phyloP scores from a whole-genome alignment of 2,329 filamentous ascomycete genomes.

The Aureobasidium leucospermi region DNA sequence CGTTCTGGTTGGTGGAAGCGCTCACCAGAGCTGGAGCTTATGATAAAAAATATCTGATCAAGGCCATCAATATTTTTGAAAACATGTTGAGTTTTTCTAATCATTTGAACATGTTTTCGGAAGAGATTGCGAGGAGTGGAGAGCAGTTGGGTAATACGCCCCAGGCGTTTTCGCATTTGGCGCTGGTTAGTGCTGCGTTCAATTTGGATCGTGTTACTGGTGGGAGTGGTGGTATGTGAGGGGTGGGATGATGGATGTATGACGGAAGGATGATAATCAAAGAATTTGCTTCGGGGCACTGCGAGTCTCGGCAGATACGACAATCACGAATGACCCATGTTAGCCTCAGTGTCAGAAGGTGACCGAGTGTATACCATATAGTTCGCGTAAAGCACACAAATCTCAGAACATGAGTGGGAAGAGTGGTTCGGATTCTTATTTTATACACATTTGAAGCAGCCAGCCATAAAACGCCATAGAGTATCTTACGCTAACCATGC shows the following conservation, averaged over 20 bases:
- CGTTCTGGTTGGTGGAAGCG: constrained; percentile 75
- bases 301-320: not conserved
- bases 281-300: not conserved
- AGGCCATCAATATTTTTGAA: constrained; percentile 63
- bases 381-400: not conserved
- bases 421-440: constrained; percentile 6
- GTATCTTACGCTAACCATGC: constrained; percentile 13
- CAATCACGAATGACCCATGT: not conserved
- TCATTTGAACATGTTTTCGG: constrained; percentile 70
- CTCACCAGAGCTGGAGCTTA: constrained; percentile 55
- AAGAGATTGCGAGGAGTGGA: constrained; percentile 67
- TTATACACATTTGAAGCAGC: constrained; percentile 7
- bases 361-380: too few relatives aligned
- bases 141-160: constrained; percentile 76
- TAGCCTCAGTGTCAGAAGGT: not conserved
- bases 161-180: constrained; percentile 70
- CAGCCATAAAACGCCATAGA: constrained; percentile 11
- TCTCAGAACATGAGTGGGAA: not conserved
- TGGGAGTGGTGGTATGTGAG: constrained; percentile 8
- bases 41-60: constrained; percentile 55
- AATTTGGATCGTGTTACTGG: constrained; percentile 52
- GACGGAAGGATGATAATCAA: not conserved
- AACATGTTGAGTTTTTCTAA: constrained; percentile 72
- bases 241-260: not conserved
- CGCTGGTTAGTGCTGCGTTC: constrained; percentile 69